Evolutionary conservation across 2,329 filamentous ascomycete genomes (phyloP), one percentile per base, ranked within the genome.

Genomic region (Aureobasidium leucospermi): DNA sequence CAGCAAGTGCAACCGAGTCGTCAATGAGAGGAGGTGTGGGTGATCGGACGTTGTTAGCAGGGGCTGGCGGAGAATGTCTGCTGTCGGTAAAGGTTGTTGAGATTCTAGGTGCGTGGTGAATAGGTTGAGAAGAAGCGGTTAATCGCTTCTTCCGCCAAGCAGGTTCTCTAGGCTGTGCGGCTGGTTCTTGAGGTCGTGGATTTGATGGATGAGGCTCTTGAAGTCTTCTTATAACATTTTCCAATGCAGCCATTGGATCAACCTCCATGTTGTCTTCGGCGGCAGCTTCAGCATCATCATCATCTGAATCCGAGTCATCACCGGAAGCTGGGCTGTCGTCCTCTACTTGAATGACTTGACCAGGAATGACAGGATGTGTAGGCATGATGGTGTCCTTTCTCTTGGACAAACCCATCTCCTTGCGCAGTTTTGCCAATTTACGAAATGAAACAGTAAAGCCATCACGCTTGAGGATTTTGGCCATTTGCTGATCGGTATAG

Each of bases 391-490:
- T 43, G 16, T 55, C 51, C 29, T 55, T 55, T 5, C 51, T 42
- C 8, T 55, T 55, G 38, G 51, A 42, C n/a, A 55, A 34, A 4
- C 51, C 51, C 51, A 55, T 55, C 10, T 42, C 28, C 11, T 55
- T 55, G n/a, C 51, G 51, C 11, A 55, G n/a, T 55, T 42, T 43
- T 7, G 51, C 38, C 51, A 55, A 34, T 29, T 55, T 55, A 55
- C 51, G 51, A 23, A 32, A 38, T 3, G 28, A 42, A 32, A 55
- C 23, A n/a, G 29, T 16, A 15, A 55, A 55, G 38, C 51, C 51
- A 15, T 55, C 51, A 43, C 51, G 51, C 16, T 36, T 55, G n/a
- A 55, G 51, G 3, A 55, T 55, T n/a, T 55, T 55, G n/a, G 51
- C 36, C 51, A 55, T 55, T n/a, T 55, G 51, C 5, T 42, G 38